Base-by-base conservation (phyloP, 345 rosid genomes). In the Brassica rapa region DNA sequence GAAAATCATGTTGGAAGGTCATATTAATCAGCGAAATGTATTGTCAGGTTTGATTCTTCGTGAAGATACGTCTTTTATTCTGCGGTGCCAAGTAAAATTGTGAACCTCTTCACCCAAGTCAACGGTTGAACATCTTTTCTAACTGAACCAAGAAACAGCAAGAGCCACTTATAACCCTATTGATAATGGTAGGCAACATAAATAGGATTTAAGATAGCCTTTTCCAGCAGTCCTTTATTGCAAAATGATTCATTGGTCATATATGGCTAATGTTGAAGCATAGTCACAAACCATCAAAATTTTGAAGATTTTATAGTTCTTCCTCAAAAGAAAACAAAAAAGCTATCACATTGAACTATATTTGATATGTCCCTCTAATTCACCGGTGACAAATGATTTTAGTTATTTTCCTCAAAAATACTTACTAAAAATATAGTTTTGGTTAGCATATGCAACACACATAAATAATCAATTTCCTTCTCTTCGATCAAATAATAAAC, bases 181-280 rank as follows among this genome's bases (percentile, higher is more conserved):
- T 15, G 24, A 5, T 73, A 67, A 39, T 19, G 11, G 30, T 23
- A 33, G 35, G 4, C 12, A 27, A 15, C 0, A 37, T 25, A 60
- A 25, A 78, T 29, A 55, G 23, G 12, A 53, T 55, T 55, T 6
- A 53, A 94, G 77, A 73, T 85, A 75, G 57, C 89, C 88, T 8
- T 86, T 84, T 41, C 49, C 49, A 0, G 3, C 14, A 94, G 93
- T 83, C 97, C 88, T 81, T 82, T 90, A 85, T 92, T 92, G 0
- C 91, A 86, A 66, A 92, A 78, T 39, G 80, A 94, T 86, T 92
- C 97, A 29, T 92, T 89, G 27, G 92, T 89, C 33, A 89, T 87
- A 83, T 91, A 83, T 91, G 97, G 84, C 97, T 92, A 41, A 10
- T 41, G 14, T 41, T 4, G 12, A 41, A 41, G 14, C 5, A 7